Percentiles rank a stretch among this genome's conserved stretches.
Evolutionary conservation across 441 rosid genomes (phyloP).

Genomic region (Euphorbia celastroides): DNA sequence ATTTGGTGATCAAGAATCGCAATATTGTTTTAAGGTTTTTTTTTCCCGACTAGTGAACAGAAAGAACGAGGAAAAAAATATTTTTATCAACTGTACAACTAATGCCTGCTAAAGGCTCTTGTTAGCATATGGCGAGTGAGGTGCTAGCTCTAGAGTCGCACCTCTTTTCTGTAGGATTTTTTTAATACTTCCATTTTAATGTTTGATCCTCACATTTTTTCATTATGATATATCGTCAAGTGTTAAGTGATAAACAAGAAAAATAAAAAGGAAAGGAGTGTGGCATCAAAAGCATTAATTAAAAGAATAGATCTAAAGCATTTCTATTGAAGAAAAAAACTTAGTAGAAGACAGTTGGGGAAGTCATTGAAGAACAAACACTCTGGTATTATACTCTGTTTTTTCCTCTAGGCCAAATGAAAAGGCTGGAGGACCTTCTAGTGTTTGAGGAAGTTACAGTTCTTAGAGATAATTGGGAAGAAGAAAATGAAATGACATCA

Average conservation of each 20-base stretch:
- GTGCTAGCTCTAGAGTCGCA: not conserved
- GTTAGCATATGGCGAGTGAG: no score
- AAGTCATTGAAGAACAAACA: not conserved
- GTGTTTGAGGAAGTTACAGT: not conserved
- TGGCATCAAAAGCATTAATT: not conserved
- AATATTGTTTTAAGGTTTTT: not conserved
- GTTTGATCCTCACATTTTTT: no score
- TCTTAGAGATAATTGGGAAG: not conserved
- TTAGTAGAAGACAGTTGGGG: not conserved
- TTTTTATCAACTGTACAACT: no score
- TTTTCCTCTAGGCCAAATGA: not conserved
- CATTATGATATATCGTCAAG: no score
- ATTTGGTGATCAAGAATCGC: not conserved
- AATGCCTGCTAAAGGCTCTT: no score
- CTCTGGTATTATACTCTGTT: not conserved
- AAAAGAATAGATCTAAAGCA: no score
- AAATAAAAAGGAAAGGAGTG: not conserved
- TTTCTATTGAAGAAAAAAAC: not conserved
- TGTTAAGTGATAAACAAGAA: not conserved
- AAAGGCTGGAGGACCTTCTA: not conserved
- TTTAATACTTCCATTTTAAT: not conserved
- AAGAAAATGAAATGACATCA: not conserved
- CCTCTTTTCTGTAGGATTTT: not conserved
- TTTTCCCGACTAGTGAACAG: not conserved
- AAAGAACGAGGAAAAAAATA: not conserved